Evolutionary conservation across 106 monocot genomes (phyloP), one percentile per base, ranked within the genome.

Genomic region (Cymbidium sinense): DNA sequence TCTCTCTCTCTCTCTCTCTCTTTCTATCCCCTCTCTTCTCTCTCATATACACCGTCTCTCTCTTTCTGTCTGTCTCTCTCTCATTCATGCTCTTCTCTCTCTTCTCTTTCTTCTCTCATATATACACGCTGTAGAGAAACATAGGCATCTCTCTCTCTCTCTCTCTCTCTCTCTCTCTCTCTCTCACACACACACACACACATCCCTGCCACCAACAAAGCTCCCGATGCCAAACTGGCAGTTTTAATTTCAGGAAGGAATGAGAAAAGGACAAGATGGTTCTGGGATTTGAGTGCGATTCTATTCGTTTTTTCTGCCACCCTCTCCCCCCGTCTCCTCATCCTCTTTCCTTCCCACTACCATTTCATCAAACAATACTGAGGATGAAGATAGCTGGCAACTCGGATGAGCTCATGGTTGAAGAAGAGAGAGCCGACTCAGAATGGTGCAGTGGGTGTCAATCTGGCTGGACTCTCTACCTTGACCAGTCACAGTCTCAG

Each of bases 381-480:
- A 84, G 79, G 70, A 35, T 7, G 58, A 43, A 77, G 23, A 55
- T 34, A 70, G 41, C 50, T n/a, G 33, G 33, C 17, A 9, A 29
- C 19, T 29, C 33, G 21, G 34, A 76, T 23, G 77, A 85, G 76
- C 51, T 31, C 43, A 70, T 54, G 67, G 81, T 73, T 2, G 81
- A 35, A 1, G 71, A 75, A 30, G 44, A 81, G 20, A 65, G 39
- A 44, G 13, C 23, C 13, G 27, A 75, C 27, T 94, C 89, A 15
- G 88, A 88, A 36, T 94, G 92, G 81, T 92, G 90, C 77, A 94
- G 92, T 76, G 92, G 91, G 1, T 92, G 92, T 73, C 91, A 90
- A 81, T 94, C 94, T 54, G 94, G 98, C 5, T 99, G 98, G 98
- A 94, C 98, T 67, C 83, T 82, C 80, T 99, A 99, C 70, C 77